Evolutionary conservation across 345 rosid species (phyloP), one percentile per base, ranked within the genome.

Genomic region (Trapa incisa): DNA sequence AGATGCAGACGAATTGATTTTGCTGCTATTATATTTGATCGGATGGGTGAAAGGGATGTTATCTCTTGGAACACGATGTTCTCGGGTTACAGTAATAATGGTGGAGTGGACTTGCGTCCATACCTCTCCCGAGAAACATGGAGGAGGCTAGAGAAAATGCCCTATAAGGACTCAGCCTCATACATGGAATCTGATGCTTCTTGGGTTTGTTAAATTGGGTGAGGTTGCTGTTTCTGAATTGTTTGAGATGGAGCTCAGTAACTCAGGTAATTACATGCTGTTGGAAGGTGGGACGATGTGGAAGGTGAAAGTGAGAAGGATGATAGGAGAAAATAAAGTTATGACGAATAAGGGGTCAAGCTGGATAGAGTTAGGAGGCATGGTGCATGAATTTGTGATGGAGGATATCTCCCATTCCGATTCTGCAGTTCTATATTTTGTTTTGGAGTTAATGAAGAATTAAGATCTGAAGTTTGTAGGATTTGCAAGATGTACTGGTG

Each of bases 231-330:
- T 78, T 67, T 70, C 80, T 75, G 77, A 80, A 56, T 75, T 90
- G 53, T 77, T 74, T 73, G 68, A 65, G 57, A 71, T 80, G 68
- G 84, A 80, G 65, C 82, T 80, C 37, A 78, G 79, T 10, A 86
- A 84, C 72, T 80, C 82, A 0, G 89, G 86, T 58, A 86, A 85
- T 71, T 88, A 80, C 72, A 72, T 85, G 80, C 83, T 57, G 73
- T 84, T 54, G 84, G 83, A 48, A 81, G 85, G 71, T 86, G 96
- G 97, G 74, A 74, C 50, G 76, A 72, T 15, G 87, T 78, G 0
- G 29, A 22, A 22, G 76, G 92, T 90, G 47, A 75, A 69, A 57
- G 67, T 84, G 72, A 85, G 97, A 39, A 65, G 57, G 62, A 73
- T 69, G 78, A 74, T 77, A 53, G 71, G 75, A 68, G 68, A 82